Base-by-base conservation (phyloP, 306 rosid genomes). In the Canavalia ensiformis region DNA sequence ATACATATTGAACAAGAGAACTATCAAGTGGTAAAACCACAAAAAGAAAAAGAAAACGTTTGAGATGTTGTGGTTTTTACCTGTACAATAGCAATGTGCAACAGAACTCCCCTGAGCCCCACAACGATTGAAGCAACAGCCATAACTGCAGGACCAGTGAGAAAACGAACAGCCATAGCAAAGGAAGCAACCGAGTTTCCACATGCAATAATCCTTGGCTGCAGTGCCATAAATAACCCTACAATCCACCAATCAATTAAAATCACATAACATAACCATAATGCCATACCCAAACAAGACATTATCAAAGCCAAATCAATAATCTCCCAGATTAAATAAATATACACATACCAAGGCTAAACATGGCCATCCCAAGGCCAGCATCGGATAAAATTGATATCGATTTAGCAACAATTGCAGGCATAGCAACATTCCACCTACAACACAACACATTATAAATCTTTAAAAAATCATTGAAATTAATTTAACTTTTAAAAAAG, bases 311-410 rank as follows among this genome's bases (percentile, higher is more conserved):
- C 8, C 2, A 76, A n/a, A 33, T 37, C 47, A 42, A 37, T 2
- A 18, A 18, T 18, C 25, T 18, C 25, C 25, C 25, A 18, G 25
- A 18, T 18, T 18, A 18, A 18, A 18, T 18, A 18, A 18, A 18
- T 18, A 18, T 18, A 18, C 25, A 18, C 44, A 9, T 90, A 94
- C 98, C 98, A 31, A 94, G 97, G 69, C 98, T 94, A 80, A 94
- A 94, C 98, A 94, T 94, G 18, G 97, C 98, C 98, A 94, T 94
- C 65, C 98, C 98, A 12, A 94, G 95, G 4, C 98, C 98, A 1
- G 97, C 97, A 77, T 90, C 87, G 3, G 98, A 94, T 35, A 91
- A 80, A 84, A 94, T 94, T 35, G 91, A 49, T 2, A 94, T 94
- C 0, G 98, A 94, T 13, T 65, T 45, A 3, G 95, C 98, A 57